phyloP scores from a whole-genome alignment of 306 rosid species.

The Oxytropis ochrocephala region DNA sequence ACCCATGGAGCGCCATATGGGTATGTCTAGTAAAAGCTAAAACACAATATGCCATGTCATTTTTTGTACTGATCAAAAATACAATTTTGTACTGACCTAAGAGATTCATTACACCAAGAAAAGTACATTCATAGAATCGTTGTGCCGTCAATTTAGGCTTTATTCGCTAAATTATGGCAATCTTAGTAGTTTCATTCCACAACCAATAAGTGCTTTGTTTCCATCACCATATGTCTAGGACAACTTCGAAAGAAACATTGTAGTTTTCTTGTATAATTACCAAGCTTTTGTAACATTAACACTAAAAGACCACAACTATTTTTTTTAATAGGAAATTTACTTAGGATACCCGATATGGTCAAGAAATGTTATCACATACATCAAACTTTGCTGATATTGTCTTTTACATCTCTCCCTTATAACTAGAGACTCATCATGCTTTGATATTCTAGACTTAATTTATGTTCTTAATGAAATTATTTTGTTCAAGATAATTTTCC shows the following conservation, averaged over 20 bases:
- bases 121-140: neutral
- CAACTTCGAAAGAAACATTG: neutral
- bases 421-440: neutral
- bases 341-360: constrained; percentile 20
- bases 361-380: constrained; percentile 11
- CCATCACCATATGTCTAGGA: neutral
- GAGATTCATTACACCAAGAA: neutral
- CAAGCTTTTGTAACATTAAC: neutral
- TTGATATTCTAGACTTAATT: neutral
- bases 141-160: neutral
- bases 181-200: constrained; percentile 11
- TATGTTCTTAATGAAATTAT: neutral
- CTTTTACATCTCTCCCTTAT: neutral
- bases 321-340: neutral
- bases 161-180: neutral
- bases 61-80: neutral
- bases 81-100: neutral
- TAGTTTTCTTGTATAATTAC: neutral
- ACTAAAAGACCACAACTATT: neutral
- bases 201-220: constrained; percentile 16
- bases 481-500: neutral
- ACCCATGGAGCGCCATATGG: no score
- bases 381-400: neutral
- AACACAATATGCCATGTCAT: neutral
- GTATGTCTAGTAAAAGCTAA: no score